phyloP scores from a whole-genome alignment of 208 protist species.

The Leishmania aethiopica region DNA sequence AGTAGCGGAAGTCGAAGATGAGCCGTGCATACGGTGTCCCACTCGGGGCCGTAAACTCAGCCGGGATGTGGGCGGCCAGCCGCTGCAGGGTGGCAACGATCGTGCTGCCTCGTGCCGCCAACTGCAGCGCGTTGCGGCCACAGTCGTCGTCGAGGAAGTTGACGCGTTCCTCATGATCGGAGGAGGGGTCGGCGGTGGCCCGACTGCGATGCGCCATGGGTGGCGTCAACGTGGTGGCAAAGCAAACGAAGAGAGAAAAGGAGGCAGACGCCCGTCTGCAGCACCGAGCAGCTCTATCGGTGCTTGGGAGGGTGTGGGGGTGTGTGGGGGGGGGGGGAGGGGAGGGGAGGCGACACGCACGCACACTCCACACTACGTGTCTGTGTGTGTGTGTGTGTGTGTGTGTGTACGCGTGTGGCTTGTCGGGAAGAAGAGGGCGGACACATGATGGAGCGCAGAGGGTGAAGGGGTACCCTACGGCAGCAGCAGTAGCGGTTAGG shows the following conservation, averaged over 20 bases:
- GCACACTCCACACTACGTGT: not conserved
- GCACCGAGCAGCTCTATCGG: not conserved
- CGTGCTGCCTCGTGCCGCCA: conserved; percentile 91
- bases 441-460: not conserved
- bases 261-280: not conserved
- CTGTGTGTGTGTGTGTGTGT: not conserved
- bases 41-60: conserved; percentile 64
- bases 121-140: conserved; percentile 91
- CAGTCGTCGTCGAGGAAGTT: conserved; percentile 91
- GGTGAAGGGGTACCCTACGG: not conserved
- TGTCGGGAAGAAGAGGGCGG: not conserved
- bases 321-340: not conserved
- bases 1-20: conserved; percentile 96
- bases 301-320: not conserved
- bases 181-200: not conserved
- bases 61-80: conserved; percentile 92
- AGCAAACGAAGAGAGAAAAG: not conserved
- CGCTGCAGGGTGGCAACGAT: conserved; percentile 95
- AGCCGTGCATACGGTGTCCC: conserved; percentile 76
- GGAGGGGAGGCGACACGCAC: not conserved
- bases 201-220: conserved; percentile 7
- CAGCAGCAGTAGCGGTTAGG: not conserved
- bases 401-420: not conserved
- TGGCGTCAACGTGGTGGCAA: not conserved
- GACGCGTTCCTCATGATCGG: conserved; percentile 5